Percentiles rank a stretch among this genome's conserved stretches.
phyloP scores from a whole-genome alignment of 73 alveolate genomes.

The Stentor coeruleus region DNA sequence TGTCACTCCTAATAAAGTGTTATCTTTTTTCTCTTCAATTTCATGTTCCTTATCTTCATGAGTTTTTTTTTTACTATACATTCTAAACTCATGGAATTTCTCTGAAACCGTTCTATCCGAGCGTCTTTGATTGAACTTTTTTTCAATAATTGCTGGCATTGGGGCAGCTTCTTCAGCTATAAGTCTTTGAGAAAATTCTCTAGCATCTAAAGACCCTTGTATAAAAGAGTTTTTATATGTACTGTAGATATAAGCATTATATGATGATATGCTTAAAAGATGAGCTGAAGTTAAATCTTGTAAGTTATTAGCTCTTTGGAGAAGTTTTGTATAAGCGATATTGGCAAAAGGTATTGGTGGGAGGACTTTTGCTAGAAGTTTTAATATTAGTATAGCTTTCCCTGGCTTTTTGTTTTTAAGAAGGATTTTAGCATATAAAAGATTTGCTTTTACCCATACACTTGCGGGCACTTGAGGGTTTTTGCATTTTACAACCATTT shows the following conservation, averaged over 20 bases:
- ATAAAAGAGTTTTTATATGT: constrained; percentile 14
- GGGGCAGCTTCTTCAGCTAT: background rate
- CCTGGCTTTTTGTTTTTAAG: background rate
- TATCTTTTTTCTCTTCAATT: too few relatives aligned
- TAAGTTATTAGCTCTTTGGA: background rate
- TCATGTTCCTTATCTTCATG: too few relatives aligned
- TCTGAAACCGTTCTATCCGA: too few relatives aligned
- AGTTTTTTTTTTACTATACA: too few relatives aligned
- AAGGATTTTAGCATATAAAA: background rate
- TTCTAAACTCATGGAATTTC: too few relatives aligned
- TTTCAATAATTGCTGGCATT: too few relatives aligned
- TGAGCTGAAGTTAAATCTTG: background rate
- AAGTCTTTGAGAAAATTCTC: background rate
- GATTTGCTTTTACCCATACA: background rate
- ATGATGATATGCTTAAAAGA: background rate
- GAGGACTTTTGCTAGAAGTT: constrained; percentile 14
- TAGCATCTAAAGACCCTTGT: background rate
- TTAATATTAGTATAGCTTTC: constrained; percentile 1
- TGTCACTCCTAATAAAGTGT: too few relatives aligned
- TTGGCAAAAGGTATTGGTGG: background rate
- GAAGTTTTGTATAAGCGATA: background rate
- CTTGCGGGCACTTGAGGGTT: background rate
- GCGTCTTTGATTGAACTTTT: too few relatives aligned
- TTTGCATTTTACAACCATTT: background rate
- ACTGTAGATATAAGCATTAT: background rate